These are phyloP conservation scores for Wickerhamomyces sp. DNA, from an alignment of 1,139 yeast species.

Conservation along the genomic window DNA sequence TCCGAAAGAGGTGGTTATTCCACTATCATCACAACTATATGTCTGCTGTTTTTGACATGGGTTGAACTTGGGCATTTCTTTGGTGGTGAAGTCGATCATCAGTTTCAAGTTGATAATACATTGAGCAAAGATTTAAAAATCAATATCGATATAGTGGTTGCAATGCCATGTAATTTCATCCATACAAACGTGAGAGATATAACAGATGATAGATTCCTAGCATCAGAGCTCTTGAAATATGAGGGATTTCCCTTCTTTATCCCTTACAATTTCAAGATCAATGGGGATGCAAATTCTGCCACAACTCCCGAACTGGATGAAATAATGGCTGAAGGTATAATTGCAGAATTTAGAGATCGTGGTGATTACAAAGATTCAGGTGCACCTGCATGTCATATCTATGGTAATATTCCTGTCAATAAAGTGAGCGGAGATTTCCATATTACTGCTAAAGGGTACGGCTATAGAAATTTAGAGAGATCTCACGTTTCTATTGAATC, in stretches of 20 bases:
- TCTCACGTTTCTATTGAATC: conserved; percentile 42
- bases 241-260: conserved; percentile 55
- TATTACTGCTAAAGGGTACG: conserved; percentile 72
- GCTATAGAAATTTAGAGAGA: conserved; percentile 41
- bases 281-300: conserved; percentile 38
- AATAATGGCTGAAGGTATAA: conserved; percentile 57
- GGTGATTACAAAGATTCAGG: conserved; percentile 31
- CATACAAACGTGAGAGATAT: conserved; percentile 75
- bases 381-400: conserved; percentile 82
- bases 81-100: conserved; percentile 79
- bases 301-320: conserved; percentile 64
- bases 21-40: conserved; percentile 57
- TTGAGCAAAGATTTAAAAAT: conserved; percentile 58
- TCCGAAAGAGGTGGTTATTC: conserved; percentile 75
- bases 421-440: conserved; percentile 83
- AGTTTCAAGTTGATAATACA: conserved; percentile 67
- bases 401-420: conserved; percentile 82
- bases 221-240: conserved; percentile 66
- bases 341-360: conserved; percentile 53
- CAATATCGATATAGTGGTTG: conserved; percentile 75
- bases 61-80: conserved; percentile 81
- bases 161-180: conserved; percentile 76
- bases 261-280: conserved; percentile 45
- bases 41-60: conserved; percentile 69
- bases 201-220: conserved; percentile 73